Evolutionary conservation across 495 filamentous ascomycete species (phyloP), one percentile per base, ranked within the genome.

Genomic region (Aspergillus mulundensis): DNA sequence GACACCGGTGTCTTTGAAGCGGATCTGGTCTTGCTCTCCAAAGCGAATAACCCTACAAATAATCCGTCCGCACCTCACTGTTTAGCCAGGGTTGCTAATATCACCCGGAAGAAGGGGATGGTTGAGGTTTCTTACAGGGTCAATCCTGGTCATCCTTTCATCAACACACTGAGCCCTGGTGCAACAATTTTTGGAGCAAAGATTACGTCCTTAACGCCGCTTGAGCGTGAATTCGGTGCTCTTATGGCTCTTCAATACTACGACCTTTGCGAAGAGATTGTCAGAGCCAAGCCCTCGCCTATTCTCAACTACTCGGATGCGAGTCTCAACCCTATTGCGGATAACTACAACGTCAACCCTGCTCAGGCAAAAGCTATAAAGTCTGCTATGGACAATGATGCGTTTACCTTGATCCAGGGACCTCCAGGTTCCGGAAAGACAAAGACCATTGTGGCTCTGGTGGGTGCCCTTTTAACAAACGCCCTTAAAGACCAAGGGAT

Each of bases 401-500:
- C 87, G 0, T 98, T 98, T 66, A 96, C 92, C 7, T 78, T 98
- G 47, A 89, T 98, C 54, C 94, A 98, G 71, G 94, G 94, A 39
- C 95, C 94, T 47, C 94, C 94, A 1, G 94, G 94, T 64, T 94
- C 93, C 4, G 94, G 94, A 64, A 98, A 98, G 72, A 98, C 94
- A 0, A 98, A 97, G 68, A 98, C 94, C 0, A 97, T 98, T 52
- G 83, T 96, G 56, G 94, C 93, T 44, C 95, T 97, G 74, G 90
- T 96, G 14, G 94, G 94, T 41, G 89, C 90, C 57, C 77, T 97
- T 7, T 64, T 98, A 12, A 90, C 83, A 5, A 77, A 78, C 42
- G 73, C 62, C n/a, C 74, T 91, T 67, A 66, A 60, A 57, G 63
- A 78, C 68, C 54, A 72, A 57, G 80, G 77, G 7, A 75, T 79